Base-by-base conservation (phyloP, 768 basidiomycete genomes). In the Termitomyces sp. region DNA sequence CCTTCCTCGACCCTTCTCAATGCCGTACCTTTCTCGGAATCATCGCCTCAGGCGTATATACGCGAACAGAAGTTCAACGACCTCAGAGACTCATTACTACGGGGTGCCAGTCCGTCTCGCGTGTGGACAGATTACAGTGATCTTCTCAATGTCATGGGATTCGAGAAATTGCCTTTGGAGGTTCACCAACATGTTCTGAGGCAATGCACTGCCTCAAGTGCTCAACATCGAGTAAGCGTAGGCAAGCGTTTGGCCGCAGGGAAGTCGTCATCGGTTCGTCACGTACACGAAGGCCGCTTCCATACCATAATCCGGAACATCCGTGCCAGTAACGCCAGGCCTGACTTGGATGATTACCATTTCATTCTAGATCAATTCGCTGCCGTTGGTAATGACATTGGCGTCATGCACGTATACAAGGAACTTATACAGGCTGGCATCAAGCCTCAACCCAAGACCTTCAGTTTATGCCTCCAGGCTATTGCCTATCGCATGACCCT, bases 331-430 rank as follows among this genome's bases (percentile, higher is more conserved):
- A 83, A 82, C 2, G 62, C 64, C 53, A 65, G 68, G 43, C 76
- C 80, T 21, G 54, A 78, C 69, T 55, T 86, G 51, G 80, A 83
- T 2, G 91, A 93, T 66, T 93, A 87, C 66, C 78, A 91, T 65
- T 85, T 84, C 63, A 71, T 93, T 56, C 66, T 93, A 49, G 77
- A 80, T 58, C 87, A 90, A 57, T 90, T 90, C 57, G 86, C 89
- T 34, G 82, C 84, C 0, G 81, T 83, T 3, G 91, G 90, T n/a
- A 79, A 92, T 62, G 74, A 82, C 60, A 63, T 72, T 21, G 88
- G 86, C 10, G 76, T 78, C 26, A 73, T 80, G 65, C 66, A 78
- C 37, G 80, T 91, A 12, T 83, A 88, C 63, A 68, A 75, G 43
- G 88, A 90, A 62, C 66, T 93, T 56, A 64, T 65, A 40, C 60